Evolutionary conservation across 371 early-diverging fungal species (phyloP).

Genomic region (Dichotomocladium elegans): DNA sequence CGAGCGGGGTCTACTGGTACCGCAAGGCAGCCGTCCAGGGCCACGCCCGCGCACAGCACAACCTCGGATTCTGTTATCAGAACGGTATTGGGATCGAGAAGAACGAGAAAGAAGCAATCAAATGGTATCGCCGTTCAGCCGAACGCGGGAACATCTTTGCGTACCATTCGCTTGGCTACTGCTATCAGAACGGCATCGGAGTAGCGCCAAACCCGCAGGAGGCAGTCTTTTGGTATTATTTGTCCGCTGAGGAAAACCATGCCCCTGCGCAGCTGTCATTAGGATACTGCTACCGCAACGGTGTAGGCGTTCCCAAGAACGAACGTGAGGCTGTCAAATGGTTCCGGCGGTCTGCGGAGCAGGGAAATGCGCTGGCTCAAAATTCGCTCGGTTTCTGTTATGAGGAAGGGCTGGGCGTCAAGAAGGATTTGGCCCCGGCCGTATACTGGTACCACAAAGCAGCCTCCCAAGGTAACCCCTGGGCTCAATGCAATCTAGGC

Average conservation of each 20-base stretch:
- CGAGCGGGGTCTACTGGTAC: constrained; percentile 69
- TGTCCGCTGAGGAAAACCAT: constrained; percentile 59
- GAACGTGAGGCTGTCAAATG: constrained; percentile 64
- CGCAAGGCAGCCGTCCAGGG: constrained; percentile 14
- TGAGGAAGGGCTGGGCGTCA: constrained; percentile 71
- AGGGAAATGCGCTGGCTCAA: constrained; percentile 75
- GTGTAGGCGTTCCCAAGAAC: constrained; percentile 67
- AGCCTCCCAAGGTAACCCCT: constrained; percentile 71
- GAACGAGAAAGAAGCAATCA: constrained; percentile 60
- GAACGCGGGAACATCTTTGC: constrained; percentile 77
- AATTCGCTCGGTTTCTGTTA: constrained; percentile 83
- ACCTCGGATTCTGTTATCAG: constrained; percentile 85
- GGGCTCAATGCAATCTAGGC: constrained; percentile 83
- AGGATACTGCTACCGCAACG: constrained; percentile 82
- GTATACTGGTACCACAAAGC: constrained; percentile 74
- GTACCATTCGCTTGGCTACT: constrained; percentile 79
- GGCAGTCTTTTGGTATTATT: constrained; percentile 70
- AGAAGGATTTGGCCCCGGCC: constrained; percentile 56
- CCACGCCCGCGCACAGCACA: constrained; percentile 75
- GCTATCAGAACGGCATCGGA: constrained; percentile 88
- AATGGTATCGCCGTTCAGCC: constrained; percentile 72
- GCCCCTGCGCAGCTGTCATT: constrained; percentile 73
- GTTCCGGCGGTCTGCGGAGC: constrained; percentile 63
- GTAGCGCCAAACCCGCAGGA: constrained; percentile 57
- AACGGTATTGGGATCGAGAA: constrained; percentile 73